Evolutionary conservation across 169 alveolate genomes (phyloP).

Genomic region (Plasmodium knowlesi): DNA sequence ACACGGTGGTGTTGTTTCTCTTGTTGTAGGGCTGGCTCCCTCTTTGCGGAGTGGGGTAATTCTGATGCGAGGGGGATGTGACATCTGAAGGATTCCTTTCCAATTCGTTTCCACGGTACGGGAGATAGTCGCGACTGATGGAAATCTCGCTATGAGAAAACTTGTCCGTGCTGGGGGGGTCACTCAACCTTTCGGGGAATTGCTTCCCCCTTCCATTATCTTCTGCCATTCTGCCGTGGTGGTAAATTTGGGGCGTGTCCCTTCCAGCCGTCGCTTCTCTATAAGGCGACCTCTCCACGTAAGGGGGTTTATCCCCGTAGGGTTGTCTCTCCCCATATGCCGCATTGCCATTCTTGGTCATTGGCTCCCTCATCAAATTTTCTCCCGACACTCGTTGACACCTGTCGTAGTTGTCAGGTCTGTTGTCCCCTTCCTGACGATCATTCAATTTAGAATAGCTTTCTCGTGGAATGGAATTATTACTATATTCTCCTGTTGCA

Average conservation of each 20-base stretch:
- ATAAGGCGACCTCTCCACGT: not conserved
- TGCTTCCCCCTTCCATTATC: not conserved
- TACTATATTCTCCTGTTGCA: not conserved
- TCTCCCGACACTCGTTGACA: slow-evolving; percentile 12
- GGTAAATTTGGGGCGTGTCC: not conserved
- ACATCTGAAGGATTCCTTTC: not conserved
- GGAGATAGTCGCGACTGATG: not conserved
- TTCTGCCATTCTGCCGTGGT: not conserved
- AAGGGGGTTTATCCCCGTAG: not conserved
- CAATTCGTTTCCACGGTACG: not conserved
- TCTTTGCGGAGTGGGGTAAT: not conserved
- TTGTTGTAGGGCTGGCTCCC: not conserved
- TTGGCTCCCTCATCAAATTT: not conserved
- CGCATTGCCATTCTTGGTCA: not conserved
- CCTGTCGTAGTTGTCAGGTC: not conserved
- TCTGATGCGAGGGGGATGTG: not conserved
- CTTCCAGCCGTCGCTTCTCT: not conserved
- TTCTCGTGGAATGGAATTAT: not conserved
- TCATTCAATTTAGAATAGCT: not conserved
- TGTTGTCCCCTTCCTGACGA: not conserved
- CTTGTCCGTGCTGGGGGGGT: not conserved
- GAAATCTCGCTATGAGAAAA: not conserved
- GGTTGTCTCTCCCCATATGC: not conserved
- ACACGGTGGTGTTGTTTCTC: not conserved
- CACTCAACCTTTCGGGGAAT: not conserved